phyloP scores from a whole-genome alignment of 805 yeast species.

The Candida berthetii region DNA sequence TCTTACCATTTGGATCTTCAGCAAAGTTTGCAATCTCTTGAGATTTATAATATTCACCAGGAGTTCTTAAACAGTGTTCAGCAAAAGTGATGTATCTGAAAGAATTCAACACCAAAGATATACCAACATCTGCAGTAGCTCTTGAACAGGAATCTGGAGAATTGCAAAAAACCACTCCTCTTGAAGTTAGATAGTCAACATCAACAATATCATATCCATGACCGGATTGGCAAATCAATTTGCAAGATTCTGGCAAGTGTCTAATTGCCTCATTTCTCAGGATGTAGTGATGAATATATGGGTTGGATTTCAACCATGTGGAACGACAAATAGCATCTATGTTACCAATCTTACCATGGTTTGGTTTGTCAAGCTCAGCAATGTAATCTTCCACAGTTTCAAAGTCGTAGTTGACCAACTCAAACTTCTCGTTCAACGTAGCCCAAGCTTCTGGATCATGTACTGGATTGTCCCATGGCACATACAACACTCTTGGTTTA shows the following conservation, averaged over 20 bases:
- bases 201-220: conserved; percentile 35
- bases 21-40: conserved; percentile 25
- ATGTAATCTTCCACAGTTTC: conserved; percentile 28
- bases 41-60: conserved; percentile 25
- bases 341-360: conserved; percentile 26
- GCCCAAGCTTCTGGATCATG: conserved; percentile 32
- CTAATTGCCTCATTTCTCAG: conserved; percentile 27
- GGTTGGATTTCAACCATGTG: conserved; percentile 31
- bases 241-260: conserved; percentile 25
- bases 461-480: conserved; percentile 30
- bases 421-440: conserved; percentile 28
- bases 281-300: conserved; percentile 28
- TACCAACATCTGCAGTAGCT: conserved; percentile 35
- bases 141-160: conserved; percentile 32
- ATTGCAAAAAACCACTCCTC: conserved; percentile 29
- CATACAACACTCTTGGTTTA: conserved; percentile 30
- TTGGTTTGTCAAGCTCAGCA: conserved; percentile 26
- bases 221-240: conserved; percentile 31
- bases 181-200: conserved; percentile 25
- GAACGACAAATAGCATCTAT: conserved; percentile 32
- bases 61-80: conserved; percentile 29
- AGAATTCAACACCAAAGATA: conserved; percentile 23
- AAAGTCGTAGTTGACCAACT: conserved; percentile 26
- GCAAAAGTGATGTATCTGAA: conserved; percentile 31
- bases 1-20: conserved; percentile 34